Conservation (phyloP, 768 basidiomycete genomes). For the Auricularia sp. region DNA sequence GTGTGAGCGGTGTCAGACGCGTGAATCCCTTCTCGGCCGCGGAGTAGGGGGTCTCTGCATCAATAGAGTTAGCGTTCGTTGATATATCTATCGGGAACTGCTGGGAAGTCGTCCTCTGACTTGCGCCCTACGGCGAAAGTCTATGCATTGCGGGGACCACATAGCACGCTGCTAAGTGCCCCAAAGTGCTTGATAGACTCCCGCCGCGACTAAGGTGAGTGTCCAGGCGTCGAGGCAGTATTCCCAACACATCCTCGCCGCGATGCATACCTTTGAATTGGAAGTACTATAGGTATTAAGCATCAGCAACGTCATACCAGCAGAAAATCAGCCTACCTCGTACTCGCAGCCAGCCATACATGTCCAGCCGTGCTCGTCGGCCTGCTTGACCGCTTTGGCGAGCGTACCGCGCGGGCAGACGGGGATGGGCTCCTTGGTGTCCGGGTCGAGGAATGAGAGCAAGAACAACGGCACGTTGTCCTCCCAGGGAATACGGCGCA, state of each 20-base stretch:
- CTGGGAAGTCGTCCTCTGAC: too few species aligned
- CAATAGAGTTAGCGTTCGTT: background rate
- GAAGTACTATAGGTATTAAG: slow-evolving; percentile 49
- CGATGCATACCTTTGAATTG: slow-evolving; percentile 66
- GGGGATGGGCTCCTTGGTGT: slow-evolving; percentile 61
- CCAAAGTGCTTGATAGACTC: too few species aligned
- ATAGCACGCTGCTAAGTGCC: too few species aligned
- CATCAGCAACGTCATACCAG: background rate
- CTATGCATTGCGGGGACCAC: too few species aligned
- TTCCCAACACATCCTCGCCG: background rate
- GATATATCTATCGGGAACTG: too few species aligned
- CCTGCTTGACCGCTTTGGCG: slow-evolving; percentile 42
- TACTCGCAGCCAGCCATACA: slow-evolving; percentile 89
- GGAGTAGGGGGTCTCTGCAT: slow-evolving; percentile 67
- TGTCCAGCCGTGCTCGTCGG: slow-evolving; percentile 37
- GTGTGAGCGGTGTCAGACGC: slow-evolving; percentile 68
- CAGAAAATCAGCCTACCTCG: slow-evolving; percentile 46
- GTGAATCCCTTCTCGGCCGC: slow-evolving; percentile 69
- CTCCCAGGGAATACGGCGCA: slow-evolving; percentile 87
- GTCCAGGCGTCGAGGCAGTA: slow-evolving; percentile 4
- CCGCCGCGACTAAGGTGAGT: too few species aligned
- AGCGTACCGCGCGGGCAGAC: slow-evolving; percentile 86
- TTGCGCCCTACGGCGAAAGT: too few species aligned
- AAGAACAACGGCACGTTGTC: slow-evolving; percentile 88
- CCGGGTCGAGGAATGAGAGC: slow-evolving; percentile 81